Percentiles rank a stretch among this genome's conserved stretches.
These are phyloP conservation scores for Picea sitchensis DNA, from an alignment of 75 land plant species.

Conservation along the genomic window DNA sequence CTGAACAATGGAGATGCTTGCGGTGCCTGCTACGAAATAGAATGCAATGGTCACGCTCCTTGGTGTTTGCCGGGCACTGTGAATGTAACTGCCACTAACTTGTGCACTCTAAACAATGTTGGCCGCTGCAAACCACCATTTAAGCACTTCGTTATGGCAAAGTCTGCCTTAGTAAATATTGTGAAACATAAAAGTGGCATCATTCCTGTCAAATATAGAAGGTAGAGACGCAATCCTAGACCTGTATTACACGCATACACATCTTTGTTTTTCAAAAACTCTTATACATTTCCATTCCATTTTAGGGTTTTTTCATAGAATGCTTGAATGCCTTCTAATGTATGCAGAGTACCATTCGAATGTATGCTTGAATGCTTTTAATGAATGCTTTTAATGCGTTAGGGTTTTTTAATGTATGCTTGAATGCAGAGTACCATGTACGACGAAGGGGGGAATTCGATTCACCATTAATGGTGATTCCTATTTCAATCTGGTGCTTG, in stretches of 20 bases:
- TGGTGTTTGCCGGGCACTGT: constrained; percentile 64
- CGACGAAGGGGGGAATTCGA: constrained; percentile 64
- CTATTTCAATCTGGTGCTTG: constrained; percentile 60
- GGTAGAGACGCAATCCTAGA: constrained; percentile 1
- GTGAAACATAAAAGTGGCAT: constrained; percentile 58
- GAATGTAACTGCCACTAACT: constrained; percentile 70
- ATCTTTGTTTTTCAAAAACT: too few species aligned
- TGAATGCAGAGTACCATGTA: constrained; percentile 60
- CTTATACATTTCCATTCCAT: too few species aligned
- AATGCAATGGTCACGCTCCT: constrained; percentile 44
- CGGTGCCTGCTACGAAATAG: constrained; percentile 65
- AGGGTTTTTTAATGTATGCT: too few species aligned
- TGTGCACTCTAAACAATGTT: constrained; percentile 62
- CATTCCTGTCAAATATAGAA: constrained; percentile 50
- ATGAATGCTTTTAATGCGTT: too few species aligned
- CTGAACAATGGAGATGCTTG: constrained; percentile 52
- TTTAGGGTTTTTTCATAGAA: too few species aligned
- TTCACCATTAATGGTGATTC: constrained; percentile 54
- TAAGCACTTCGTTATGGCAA: constrained; percentile 45
- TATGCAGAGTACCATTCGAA: too few species aligned
- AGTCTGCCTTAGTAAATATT: constrained; percentile 64
- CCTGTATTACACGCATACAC: too few species aligned
- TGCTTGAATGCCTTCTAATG: too few species aligned
- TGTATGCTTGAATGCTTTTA: too few species aligned
- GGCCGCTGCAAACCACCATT: constrained; percentile 73